Conservation (phyloP, 148 eudicot genomes). For the Chenopodium formosanum region DNA sequence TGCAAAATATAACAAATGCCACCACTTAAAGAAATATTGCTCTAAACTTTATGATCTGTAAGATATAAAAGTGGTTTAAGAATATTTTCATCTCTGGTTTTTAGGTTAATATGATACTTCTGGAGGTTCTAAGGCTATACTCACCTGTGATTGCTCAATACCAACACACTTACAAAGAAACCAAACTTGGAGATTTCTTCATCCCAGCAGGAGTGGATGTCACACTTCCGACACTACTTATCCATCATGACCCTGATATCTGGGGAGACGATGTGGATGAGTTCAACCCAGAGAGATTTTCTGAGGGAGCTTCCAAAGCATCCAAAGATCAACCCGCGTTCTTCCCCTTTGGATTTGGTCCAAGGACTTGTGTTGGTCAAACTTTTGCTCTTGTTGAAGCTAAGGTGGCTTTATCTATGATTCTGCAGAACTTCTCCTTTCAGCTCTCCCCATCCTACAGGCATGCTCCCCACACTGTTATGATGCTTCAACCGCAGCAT, state of each 20-base stretch:
- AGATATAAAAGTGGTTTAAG: neutral
- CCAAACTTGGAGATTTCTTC: slow-evolving; percentile 39
- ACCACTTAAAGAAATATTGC: neutral
- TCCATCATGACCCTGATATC: slow-evolving; percentile 47
- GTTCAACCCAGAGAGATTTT: slow-evolving; percentile 54
- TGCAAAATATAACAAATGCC: no score
- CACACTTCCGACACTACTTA: slow-evolving; percentile 39
- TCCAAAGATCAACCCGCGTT: slow-evolving; percentile 42
- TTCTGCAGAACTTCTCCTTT: slow-evolving; percentile 44
- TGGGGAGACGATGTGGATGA: slow-evolving; percentile 50
- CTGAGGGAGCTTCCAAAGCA: slow-evolving; percentile 42
- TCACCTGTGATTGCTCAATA: slow-evolving; percentile 47
- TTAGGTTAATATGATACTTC: slow-evolving; percentile 46
- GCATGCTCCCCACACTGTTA: slow-evolving; percentile 52
- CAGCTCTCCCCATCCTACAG: slow-evolving; percentile 49
- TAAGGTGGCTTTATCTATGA: slow-evolving; percentile 49
- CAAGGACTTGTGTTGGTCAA: slow-evolving; percentile 51
- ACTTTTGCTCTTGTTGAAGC: slow-evolving; percentile 48
- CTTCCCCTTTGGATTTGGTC: slow-evolving; percentile 56
- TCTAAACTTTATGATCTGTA: neutral
- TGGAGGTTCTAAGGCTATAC: slow-evolving; percentile 51
- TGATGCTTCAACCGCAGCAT: slow-evolving; percentile 59
- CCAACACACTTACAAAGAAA: slow-evolving; percentile 32
- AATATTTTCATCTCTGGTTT: neutral
- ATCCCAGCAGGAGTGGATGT: slow-evolving; percentile 48